Percentiles rank a stretch among this genome's conserved stretches.
phyloP scores from a whole-genome alignment of 768 basidiomycete species.

The Macrolepiota fuliginosa region DNA sequence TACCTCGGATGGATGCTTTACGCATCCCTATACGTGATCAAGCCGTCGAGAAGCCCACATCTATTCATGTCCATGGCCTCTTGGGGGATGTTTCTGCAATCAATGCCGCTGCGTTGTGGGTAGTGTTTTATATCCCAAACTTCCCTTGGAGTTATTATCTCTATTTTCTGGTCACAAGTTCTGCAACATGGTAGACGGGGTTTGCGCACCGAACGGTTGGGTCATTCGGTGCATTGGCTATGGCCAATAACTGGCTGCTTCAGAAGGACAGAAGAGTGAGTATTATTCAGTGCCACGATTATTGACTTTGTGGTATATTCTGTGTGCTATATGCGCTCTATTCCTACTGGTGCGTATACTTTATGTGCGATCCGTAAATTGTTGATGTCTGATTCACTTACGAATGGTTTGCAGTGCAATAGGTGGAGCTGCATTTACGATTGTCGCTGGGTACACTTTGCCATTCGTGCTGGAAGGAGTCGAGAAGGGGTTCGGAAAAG shows the following conservation, averaged over 20 bases:
- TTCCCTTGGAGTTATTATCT: conserved; percentile 74
- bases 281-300: conserved; percentile 18
- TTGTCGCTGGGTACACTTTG: conserved; percentile 25
- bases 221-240: conserved; percentile 60
- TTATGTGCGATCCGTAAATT: conserved; percentile 48
- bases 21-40: conserved; percentile 53
- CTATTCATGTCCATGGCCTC: neutral
- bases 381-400: neutral
- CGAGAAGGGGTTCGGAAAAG: neutral
- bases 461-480: conserved; percentile 10
- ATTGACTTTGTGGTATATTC: conserved; percentile 40
- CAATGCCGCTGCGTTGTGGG: conserved; percentile 36
- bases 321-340: conserved; percentile 49
- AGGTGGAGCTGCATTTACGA: conserved; percentile 47
- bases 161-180: conserved; percentile 75
- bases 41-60: conserved; percentile 25
- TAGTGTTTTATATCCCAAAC: conserved; percentile 55
- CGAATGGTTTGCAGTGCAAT: conserved; percentile 29
- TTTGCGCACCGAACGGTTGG: conserved; percentile 73
- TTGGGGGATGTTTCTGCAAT: conserved; percentile 16
- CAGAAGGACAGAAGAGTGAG: neutral
- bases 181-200: conserved; percentile 49
- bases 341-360: conserved; percentile 62
- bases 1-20: conserved; percentile 81
- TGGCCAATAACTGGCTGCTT: conserved; percentile 68